Evolutionary conservation across 2,329 filamentous ascomycete genomes (phyloP), one percentile per base, ranked within the genome.

Genomic region (Tolypocladium paradoxum): DNA sequence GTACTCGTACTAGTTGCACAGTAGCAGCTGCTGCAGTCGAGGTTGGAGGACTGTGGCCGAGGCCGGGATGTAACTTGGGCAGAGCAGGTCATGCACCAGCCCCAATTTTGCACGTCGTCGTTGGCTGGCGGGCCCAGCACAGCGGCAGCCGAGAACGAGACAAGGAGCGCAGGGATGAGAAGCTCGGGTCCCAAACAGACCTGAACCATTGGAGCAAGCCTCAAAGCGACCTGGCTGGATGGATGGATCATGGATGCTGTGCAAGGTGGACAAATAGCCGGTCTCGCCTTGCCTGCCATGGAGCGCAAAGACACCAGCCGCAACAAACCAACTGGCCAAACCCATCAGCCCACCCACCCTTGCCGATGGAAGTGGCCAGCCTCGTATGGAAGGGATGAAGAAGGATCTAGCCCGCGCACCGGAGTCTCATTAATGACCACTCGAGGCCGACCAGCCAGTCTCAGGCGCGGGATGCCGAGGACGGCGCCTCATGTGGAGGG

Each of bases 301-400:
- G 20, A 22, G 22, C 18, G 34, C 16, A 37, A 16, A 27, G 31
- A 34, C 34, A 16, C 31, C 29, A 50, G 49, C 49, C 37, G 49
- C 37, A 50, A 31, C 24, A 33, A 29, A 29, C 48, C 29, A 29
- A 29, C 20, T 14, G 37, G 20, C 38, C 20, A 43, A 45, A 36
- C 31, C 27, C 40, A 48, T 31, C 50, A 51, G 37, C 27, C 36
- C 47, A 54, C 37, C 57, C 56, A 57, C 56, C 60, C 60, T 58
- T 65, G 61, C 57, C 56, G 54, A 58, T 63, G 58, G 51, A 57
- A 57, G 62, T 60, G 54, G 33, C 24, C 40, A 43, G 35, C 51
- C 46, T 43, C 43, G 49, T 40, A 60, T 64, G 54, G 64, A 66
- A 64, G 62, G 58, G 65, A 64, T 61, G 60, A 59, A 63, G 63